These are phyloP conservation scores for Epichloe amarillans DNA, from an alignment of 2,329 filamentous ascomycete species.

Conservation along the genomic window DNA sequence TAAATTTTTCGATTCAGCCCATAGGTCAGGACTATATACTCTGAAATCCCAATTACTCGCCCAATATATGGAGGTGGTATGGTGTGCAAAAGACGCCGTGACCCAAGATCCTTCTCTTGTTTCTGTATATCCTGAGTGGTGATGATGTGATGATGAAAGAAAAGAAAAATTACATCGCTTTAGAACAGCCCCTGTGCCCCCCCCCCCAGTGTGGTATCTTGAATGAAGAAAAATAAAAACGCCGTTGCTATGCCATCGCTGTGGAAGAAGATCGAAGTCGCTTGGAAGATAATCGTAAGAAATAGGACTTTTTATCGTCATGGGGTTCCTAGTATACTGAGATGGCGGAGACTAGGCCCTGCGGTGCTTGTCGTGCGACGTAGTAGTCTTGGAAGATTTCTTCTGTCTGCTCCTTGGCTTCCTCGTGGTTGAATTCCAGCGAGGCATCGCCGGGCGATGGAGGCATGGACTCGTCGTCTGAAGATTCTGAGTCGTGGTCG, in stretches of 20 bases:
- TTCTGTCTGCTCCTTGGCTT: constrained; percentile 29
- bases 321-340: constrained; percentile 36
- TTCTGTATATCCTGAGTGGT: constrained; percentile 7
- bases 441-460: constrained; percentile 49
- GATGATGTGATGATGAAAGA: not conserved
- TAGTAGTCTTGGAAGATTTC: constrained; percentile 41
- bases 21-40: not conserved
- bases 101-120: constrained; percentile 3
- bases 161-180: constrained; percentile 7
- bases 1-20: constrained; percentile 4
- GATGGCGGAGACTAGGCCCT: constrained; percentile 40
- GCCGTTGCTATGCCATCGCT: constrained; percentile 18
- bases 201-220: constrained; percentile 17
- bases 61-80: constrained; percentile 1
- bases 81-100: not conserved
- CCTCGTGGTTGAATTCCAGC: constrained; percentile 48
- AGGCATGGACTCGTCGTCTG: constrained; percentile 64
- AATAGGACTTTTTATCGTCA: not conserved
- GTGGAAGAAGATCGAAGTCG: constrained; percentile 6
- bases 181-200: constrained; percentile 10
- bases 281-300: constrained; percentile 1
- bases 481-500: constrained; percentile 56
- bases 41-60: not conserved
- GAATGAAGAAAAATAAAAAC: constrained; percentile 10
- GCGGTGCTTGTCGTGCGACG: constrained; percentile 36